Evolutionary conservation across 257 asterid species (phyloP).

Genomic region (Scutellaria minor): DNA sequence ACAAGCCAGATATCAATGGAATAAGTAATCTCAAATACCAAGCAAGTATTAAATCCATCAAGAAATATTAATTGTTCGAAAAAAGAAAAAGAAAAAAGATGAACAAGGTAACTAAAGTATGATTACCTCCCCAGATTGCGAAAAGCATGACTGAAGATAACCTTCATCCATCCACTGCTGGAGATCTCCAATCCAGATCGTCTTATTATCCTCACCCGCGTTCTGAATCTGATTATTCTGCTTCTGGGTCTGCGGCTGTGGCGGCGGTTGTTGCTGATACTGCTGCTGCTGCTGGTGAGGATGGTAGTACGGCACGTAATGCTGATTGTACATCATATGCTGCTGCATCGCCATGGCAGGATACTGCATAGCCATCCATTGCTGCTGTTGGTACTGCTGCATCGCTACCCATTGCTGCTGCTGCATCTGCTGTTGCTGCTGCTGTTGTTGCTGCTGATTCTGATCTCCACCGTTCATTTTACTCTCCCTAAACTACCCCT

Average conservation of each 20-base stretch:
- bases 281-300: conserved; percentile 65
- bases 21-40: conserved; percentile 13
- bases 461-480: conserved; percentile 81
- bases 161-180: conserved; percentile 97
- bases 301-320: conserved; percentile 78
- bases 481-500: conserved; percentile 32
- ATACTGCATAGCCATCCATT: conserved; percentile 94
- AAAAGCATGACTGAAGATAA: conserved; percentile 81
- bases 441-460: conserved; percentile 61
- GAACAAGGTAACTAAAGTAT: neutral
- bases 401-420: conserved; percentile 93
- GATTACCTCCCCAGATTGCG: conserved; percentile 76
- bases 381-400: conserved; percentile 95
- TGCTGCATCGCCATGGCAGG: conserved; percentile 89
- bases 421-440: conserved; percentile 63
- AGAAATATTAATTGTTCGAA: neutral
- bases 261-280: conserved; percentile 52
- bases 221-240: conserved; percentile 68
- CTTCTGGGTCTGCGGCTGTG: conserved; percentile 46
- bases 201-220: conserved; percentile 76
- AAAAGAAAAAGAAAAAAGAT: no score
- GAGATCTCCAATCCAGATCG: conserved; percentile 99
- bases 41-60: conserved; percentile 28
- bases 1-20: conserved; percentile 7
- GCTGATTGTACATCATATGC: conserved; percentile 84